Conservation (phyloP, 2,329 filamentous ascomycete species). For the Cytospora chrysosperma region DNA sequence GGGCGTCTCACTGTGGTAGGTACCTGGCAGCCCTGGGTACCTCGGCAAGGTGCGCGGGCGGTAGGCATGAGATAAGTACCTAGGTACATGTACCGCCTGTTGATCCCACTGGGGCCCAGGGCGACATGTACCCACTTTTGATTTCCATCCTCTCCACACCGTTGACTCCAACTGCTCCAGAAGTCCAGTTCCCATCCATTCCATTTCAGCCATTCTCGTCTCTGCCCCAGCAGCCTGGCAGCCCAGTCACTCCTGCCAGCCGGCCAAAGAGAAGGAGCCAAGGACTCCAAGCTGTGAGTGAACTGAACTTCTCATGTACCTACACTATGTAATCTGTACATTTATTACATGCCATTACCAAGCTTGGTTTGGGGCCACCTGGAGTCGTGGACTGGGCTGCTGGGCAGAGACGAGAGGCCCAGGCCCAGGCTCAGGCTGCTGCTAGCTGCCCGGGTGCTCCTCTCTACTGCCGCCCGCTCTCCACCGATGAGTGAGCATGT, state of each 20-base stretch:
- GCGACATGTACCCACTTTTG: slow-evolving; percentile 11
- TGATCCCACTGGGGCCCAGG: not conserved
- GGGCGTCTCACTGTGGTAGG: too few relatives aligned
- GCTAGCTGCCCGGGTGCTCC: not conserved
- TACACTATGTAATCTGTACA: too few relatives aligned
- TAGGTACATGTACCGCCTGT: too few relatives aligned
- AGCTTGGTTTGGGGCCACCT: not conserved
- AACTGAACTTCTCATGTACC: too few relatives aligned
- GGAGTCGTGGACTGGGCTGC: not conserved
- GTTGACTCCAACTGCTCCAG: not conserved
- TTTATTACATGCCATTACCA: not conserved
- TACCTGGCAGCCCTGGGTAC: too few relatives aligned
- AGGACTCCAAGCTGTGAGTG: not conserved
- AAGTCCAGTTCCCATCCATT: too few relatives aligned
- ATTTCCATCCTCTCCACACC: slow-evolving; percentile 7
- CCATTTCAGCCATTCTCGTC: not conserved
- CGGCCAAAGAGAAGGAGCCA: not conserved
- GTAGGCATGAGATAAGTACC: not conserved
- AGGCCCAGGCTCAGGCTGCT: not conserved
- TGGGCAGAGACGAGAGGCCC: not conserved
- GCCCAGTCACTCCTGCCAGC: not conserved
- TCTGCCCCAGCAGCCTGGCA: too few relatives aligned
- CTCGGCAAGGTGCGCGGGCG: too few relatives aligned
- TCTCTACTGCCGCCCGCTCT: not conserved
- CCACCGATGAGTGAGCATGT: not conserved